Evolutionary conservation across 768 basidiomycete species (phyloP), one percentile per base, ranked within the genome.

Genomic region (Glaciozyma antarctica): DNA sequence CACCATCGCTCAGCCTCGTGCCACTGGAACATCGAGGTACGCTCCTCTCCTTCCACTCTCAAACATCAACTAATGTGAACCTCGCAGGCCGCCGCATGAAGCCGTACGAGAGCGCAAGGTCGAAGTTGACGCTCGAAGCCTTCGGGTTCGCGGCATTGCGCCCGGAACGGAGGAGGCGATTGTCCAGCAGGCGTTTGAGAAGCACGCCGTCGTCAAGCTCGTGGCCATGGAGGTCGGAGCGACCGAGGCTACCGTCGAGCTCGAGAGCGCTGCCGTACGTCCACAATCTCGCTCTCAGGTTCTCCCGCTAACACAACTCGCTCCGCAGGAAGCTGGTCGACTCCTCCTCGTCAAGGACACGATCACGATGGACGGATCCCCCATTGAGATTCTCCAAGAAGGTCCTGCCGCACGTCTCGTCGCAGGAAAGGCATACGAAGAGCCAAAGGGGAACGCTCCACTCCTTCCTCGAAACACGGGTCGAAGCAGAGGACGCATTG

Each of bases 121-220:
- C 17, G 88, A 87, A 61, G 76, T 79, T 9, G 82, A 82, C 55
- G 84, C 79, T 67, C 84, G 90, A 22, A 88, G 88, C 24, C 80
- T 98, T 12, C 84, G 87, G 13, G 78, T 97, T 59, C 82, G 81
- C 26, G 85, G 85, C 58, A 80, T 99, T 26, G 89, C 90, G 0
- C 73, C 82, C 4, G 83, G 79, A 15, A 85, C 89, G 7, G 89
- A 95, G 74, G 95, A 98, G 74, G 94, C 88, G 3, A 78, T 98
- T 1, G 77, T 99, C 30, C 94, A 99, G 71, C 95, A 98, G 79
- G 78, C 80, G 0, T 77, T 99, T 6, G 90, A 92, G 75, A 94
- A 90, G 76, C 75, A 87, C 48, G 83, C 83, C 1, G 75, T 78
- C 4, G 78, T 80, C 6, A 82, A 89, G 48, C 84, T 82, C 58